Evolutionary conservation across 179 eudicot genomes (phyloP).

Genomic region (Drosera spatulata): DNA sequence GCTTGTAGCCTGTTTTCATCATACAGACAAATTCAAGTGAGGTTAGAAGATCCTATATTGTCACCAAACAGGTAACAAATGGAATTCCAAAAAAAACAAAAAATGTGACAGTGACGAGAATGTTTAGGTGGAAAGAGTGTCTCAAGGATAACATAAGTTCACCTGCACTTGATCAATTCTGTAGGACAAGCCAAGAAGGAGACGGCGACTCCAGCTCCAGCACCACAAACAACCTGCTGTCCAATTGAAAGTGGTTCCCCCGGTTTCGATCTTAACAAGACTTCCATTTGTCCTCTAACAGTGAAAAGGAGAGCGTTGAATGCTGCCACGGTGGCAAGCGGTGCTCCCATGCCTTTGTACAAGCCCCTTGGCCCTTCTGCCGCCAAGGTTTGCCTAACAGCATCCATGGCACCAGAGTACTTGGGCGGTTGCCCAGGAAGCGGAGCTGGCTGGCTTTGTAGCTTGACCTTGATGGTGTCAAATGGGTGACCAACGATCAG

Average conservation of each 20-base stretch:
- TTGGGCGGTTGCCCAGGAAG: slow-evolving; percentile 73
- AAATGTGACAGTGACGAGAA: not conserved
- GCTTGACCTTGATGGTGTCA: slow-evolving; percentile 35
- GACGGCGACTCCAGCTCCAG: slow-evolving; percentile 92
- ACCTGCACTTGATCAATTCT: slow-evolving; percentile 91
- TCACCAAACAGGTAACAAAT: no score
- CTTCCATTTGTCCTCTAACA: slow-evolving; percentile 83
- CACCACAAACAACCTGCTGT: slow-evolving; percentile 78
- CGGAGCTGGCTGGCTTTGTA: slow-evolving; percentile 85
- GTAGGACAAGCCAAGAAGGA: slow-evolving; percentile 15
- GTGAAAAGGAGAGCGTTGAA: slow-evolving; percentile 81
- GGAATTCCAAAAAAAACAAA: no score
- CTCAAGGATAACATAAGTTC: not conserved
- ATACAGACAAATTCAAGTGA: not conserved
- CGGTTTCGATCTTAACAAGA: slow-evolving; percentile 53
- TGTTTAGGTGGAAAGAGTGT: not conserved
- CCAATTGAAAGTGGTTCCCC: slow-evolving; percentile 56
- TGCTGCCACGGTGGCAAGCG: slow-evolving; percentile 93
- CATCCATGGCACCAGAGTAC: slow-evolving; percentile 77
- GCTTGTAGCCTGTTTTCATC: slow-evolving; percentile 65
- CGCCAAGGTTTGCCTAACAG: slow-evolving; percentile 78
- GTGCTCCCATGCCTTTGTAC: slow-evolving; percentile 98
- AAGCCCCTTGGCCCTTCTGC: slow-evolving; percentile 75
- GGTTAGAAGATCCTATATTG: not conserved
- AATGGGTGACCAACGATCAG: no score